Evolutionary conservation across 495 filamentous ascomycete species (phyloP).

Genomic region (Penicillium waksmanii): DNA sequence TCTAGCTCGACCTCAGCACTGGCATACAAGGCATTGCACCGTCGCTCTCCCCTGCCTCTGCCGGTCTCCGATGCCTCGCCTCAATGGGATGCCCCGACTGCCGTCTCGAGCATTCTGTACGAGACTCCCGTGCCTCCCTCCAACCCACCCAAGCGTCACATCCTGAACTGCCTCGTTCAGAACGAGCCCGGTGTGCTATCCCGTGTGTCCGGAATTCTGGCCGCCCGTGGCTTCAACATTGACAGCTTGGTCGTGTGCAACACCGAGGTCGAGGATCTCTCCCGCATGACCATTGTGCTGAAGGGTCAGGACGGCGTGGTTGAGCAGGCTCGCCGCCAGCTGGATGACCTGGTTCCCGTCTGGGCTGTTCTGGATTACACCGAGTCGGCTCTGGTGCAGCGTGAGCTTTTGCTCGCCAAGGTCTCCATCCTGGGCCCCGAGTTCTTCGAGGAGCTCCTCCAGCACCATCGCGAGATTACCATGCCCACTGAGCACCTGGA

Average conservation of each 20-base stretch:
- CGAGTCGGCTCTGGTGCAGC: constrained; percentile 87
- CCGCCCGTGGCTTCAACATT: constrained; percentile 97
- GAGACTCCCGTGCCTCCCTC: constrained; percentile 87
- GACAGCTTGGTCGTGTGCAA: constrained; percentile 97
- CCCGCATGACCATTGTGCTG: constrained; percentile 97
- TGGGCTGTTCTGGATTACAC: constrained; percentile 99
- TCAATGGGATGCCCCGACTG: constrained; percentile 90
- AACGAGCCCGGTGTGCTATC: constrained; percentile 98
- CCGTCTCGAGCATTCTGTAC: constrained; percentile 97
- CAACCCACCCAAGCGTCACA: constrained; percentile 86
- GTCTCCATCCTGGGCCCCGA: constrained; percentile 93
- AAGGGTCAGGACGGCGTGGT: constrained; percentile 96
- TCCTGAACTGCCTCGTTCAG: constrained; percentile 98
- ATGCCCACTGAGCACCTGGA: constrained; percentile 42
- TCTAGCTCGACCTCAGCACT: constrained; percentile 83
- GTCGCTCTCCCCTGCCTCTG: constrained; percentile 78
- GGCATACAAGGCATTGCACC: constrained; percentile 96
- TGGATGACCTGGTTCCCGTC: constrained; percentile 95
- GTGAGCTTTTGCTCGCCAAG: constrained; percentile 95
- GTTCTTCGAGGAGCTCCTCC: constrained; percentile 94
- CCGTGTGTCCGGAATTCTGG: constrained; percentile 93
- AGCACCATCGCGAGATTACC: constrained; percentile 84
- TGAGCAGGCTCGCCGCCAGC: constrained; percentile 92
- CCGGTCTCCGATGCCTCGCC: constrained; percentile 74
- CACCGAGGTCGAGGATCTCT: constrained; percentile 96